phyloP scores from a whole-genome alignment of 768 basidiomycete genomes.

The Russula sp. region DNA sequence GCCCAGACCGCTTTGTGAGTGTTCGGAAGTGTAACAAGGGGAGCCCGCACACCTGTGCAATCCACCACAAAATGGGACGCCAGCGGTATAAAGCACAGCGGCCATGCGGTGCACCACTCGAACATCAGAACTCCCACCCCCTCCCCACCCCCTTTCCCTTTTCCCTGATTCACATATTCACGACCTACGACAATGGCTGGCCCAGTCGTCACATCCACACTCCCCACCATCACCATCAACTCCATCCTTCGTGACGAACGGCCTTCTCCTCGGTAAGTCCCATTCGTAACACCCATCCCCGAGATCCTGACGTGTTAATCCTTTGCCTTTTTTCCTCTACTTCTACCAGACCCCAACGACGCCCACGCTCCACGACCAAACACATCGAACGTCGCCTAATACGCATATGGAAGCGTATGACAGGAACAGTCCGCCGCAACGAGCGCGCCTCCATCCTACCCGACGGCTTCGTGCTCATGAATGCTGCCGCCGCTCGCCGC shows the following conservation, averaged over 20 bases:
- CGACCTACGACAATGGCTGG: constrained; percentile 6
- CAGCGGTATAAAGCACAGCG: neutral
- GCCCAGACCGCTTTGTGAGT: neutral
- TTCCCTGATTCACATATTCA: neutral
- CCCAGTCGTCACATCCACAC: constrained; percentile 3
- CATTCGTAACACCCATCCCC: neutral
- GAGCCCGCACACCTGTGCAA: neutral
- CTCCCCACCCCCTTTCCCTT: neutral
- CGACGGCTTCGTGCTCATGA: constrained; percentile 57
- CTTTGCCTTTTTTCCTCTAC: neutral
- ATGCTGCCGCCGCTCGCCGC: constrained; percentile 38
- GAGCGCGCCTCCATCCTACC: constrained; percentile 48
- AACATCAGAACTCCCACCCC: neutral
- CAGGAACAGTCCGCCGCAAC: constrained; percentile 42
- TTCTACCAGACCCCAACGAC: neutral
- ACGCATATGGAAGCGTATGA: constrained; percentile 55
- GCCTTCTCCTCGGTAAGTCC: constrained; percentile 3
- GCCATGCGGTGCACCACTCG: neutral
- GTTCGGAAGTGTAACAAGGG: neutral
- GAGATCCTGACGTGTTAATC: neutral
- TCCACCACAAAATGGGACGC: neutral
- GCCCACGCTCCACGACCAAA: constrained; percentile 33
- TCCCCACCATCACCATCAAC: neutral
- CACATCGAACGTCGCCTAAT: constrained; percentile 52
- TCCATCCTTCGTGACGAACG: neutral